phyloP scores from a whole-genome alignment of 2,329 filamentous ascomycete species.

The Sphaerulina musiva region DNA sequence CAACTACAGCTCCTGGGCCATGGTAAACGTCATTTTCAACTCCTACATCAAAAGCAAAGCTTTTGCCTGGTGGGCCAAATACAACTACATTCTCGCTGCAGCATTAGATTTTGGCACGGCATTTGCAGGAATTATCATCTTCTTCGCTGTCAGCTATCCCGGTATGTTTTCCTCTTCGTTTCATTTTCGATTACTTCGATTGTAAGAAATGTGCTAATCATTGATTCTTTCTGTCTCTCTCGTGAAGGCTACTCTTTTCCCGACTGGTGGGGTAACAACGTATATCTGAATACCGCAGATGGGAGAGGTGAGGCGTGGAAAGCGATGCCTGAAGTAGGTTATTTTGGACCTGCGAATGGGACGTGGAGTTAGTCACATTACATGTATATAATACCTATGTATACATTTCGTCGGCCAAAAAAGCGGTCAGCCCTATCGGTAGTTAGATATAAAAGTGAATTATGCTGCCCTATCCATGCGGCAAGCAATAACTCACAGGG shows the following conservation, averaged over 20 bases:
- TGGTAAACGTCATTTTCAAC: slow-evolving; percentile 27
- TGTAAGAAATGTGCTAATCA: background rate
- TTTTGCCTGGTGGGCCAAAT: slow-evolving; percentile 42
- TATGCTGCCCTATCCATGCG: too few species aligned
- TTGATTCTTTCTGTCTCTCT: too few species aligned
- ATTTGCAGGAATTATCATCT: slow-evolving; percentile 35
- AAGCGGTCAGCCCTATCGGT: too few species aligned
- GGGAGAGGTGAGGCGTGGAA: slow-evolving; percentile 30
- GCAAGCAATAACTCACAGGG: too few species aligned
- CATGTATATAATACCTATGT: too few species aligned
- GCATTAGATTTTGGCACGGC: slow-evolving; percentile 35
- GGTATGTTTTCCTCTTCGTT: background rate
- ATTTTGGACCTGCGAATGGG: slow-evolving; percentile 53
- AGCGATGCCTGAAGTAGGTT: slow-evolving; percentile 53
- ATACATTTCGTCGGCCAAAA: too few species aligned
- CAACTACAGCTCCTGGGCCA: slow-evolving; percentile 80
- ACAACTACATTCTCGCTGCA: slow-evolving; percentile 35
- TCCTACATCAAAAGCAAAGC: slow-evolving; percentile 48
- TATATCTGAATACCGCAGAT: slow-evolving; percentile 37
- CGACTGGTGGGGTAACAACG: slow-evolving; percentile 32
- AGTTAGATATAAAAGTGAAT: too few species aligned
- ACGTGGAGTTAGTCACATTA: slow-evolving; percentile 15
- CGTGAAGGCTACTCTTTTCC: slow-evolving; percentile 28
- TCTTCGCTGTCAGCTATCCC: slow-evolving; percentile 38
- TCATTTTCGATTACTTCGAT: too few species aligned